A percentile compares a stretch with the other conserved stretches of the same genome.
phyloP scores from a whole-genome alignment of 192 early-diverging fungal species.

The Coemansia sp. region DNA sequence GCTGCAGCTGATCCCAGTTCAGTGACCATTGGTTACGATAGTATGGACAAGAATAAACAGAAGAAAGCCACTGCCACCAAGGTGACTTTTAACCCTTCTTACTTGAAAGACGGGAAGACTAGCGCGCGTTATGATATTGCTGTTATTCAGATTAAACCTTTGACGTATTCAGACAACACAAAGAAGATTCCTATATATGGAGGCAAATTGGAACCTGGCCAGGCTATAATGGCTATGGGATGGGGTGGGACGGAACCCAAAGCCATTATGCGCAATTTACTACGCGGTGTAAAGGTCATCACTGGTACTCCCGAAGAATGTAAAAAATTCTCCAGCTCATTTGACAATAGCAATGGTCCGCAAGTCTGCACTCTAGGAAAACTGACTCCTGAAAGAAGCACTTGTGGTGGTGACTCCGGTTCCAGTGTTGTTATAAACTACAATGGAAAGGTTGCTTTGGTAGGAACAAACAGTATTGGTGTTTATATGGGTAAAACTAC shows the following conservation, averaged over 20 bases:
- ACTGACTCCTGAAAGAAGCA: slow-evolving; percentile 24
- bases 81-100: slow-evolving; percentile 24
- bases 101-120: not conserved
- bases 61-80: slow-evolving; percentile 6
- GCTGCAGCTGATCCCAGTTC: slow-evolving; percentile 1
- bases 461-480: slow-evolving; percentile 33
- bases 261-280: slow-evolving; percentile 18
- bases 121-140: slow-evolving; percentile 31
- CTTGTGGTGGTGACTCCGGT: slow-evolving; percentile 38
- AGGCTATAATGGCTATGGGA: slow-evolving; percentile 40
- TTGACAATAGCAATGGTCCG: slow-evolving; percentile 18
- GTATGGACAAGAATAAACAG: slow-evolving; percentile 21
- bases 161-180: slow-evolving; percentile 9
- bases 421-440: slow-evolving; percentile 26
- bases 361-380: slow-evolving; percentile 36
- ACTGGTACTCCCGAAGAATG: slow-evolving; percentile 22
- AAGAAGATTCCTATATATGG: slow-evolving; percentile 22
- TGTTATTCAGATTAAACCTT: slow-evolving; percentile 22
- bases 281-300: slow-evolving; percentile 26
- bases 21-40: slow-evolving; percentile 28
- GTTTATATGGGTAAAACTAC: not conserved
- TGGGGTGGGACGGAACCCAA: slow-evolving; percentile 37
- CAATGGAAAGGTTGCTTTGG: slow-evolving; percentile 14
- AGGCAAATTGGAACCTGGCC: slow-evolving; percentile 10
- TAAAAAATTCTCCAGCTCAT: not conserved